Evolutionary conservation across 768 basidiomycete species (phyloP).

Genomic region (Leccinellum albellum): DNA sequence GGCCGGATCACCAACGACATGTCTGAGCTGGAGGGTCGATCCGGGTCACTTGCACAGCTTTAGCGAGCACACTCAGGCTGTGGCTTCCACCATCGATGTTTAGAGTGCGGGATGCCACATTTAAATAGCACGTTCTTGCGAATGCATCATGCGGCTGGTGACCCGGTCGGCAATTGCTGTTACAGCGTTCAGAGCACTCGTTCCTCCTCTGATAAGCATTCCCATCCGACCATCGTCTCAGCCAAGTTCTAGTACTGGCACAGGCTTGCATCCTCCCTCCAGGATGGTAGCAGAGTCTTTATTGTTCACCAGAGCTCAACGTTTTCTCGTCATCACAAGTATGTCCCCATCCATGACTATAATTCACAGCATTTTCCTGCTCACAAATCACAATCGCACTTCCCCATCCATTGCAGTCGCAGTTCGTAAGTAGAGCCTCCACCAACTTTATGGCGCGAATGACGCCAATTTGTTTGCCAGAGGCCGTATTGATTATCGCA

Average conservation of each 20-base stretch:
- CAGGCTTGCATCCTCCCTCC: conserved; percentile 13
- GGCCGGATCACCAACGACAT: too few relatives aligned
- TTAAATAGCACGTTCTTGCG: too few relatives aligned
- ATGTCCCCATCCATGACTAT: conserved; percentile 24
- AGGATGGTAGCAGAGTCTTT: conserved; percentile 70
- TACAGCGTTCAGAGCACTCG: too few relatives aligned
- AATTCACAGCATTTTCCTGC: neutral
- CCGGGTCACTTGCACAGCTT: too few relatives aligned
- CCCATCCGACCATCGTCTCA: conserved; percentile 9
- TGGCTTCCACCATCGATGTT: too few relatives aligned
- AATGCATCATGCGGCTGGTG: too few relatives aligned
- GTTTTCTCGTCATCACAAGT: conserved; percentile 70
- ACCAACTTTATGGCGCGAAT: neutral
- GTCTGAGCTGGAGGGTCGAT: too few relatives aligned
- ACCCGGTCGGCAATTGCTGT: too few relatives aligned
- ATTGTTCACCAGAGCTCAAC: conserved; percentile 67
- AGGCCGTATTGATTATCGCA: conserved; percentile 67
- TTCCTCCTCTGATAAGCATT: too few relatives aligned
- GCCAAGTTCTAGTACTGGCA: conserved; percentile 6
- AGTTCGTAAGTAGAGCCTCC: conserved; percentile 55
- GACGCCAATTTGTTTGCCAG: conserved; percentile 37
- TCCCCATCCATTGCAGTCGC: conserved; percentile 37
- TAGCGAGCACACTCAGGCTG: too few relatives aligned
- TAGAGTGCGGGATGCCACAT: too few relatives aligned
- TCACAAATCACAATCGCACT: conserved; percentile 2